Evolutionary conservation across 768 basidiomycete species (phyloP).

Genomic region (Postia placenta): DNA sequence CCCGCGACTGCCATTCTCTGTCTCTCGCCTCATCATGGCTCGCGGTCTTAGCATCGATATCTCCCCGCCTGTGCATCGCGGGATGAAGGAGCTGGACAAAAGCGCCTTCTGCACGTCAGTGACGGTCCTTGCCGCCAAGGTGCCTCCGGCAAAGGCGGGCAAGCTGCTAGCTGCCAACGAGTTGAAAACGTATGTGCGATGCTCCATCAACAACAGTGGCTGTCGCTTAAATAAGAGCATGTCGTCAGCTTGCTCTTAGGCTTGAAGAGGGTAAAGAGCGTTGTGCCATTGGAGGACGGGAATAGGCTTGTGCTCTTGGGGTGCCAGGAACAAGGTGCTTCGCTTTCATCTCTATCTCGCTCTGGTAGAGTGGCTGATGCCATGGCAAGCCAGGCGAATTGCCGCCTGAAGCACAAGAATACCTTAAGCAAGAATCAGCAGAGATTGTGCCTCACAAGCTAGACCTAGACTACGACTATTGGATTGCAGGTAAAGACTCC

Average conservation of each 20-base stretch:
- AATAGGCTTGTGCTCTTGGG: conserved; percentile 64
- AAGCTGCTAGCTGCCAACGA: conserved; percentile 47
- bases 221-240: background rate
- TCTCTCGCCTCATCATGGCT: background rate
- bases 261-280: conserved; percentile 59
- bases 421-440: conserved; percentile 49
- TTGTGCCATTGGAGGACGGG: conserved; percentile 43
- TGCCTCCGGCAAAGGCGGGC: conserved; percentile 51
- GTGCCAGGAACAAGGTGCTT: conserved; percentile 51
- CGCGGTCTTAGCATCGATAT: conserved; percentile 1
- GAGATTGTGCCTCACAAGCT: conserved; percentile 56
- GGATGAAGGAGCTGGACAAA: conserved; percentile 50
- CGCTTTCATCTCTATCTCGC: no score
- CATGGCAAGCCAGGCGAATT: conserved; percentile 61
- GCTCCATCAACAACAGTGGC: background rate
- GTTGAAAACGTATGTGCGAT: conserved; percentile 49
- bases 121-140: conserved; percentile 60
- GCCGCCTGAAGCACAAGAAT: conserved; percentile 44
- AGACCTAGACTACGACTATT: conserved; percentile 77
- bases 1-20: background rate
- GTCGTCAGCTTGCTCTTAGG: conserved; percentile 52
- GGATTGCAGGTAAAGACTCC: conserved; percentile 84
- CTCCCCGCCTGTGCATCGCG: conserved; percentile 1
- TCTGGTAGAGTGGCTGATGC: conserved; percentile 13
- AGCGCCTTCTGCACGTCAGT: conserved; percentile 59